Evolutionary conservation across 176 grass and related monocot genomes (phyloP).

Genomic region (Eragrostis curvula): DNA sequence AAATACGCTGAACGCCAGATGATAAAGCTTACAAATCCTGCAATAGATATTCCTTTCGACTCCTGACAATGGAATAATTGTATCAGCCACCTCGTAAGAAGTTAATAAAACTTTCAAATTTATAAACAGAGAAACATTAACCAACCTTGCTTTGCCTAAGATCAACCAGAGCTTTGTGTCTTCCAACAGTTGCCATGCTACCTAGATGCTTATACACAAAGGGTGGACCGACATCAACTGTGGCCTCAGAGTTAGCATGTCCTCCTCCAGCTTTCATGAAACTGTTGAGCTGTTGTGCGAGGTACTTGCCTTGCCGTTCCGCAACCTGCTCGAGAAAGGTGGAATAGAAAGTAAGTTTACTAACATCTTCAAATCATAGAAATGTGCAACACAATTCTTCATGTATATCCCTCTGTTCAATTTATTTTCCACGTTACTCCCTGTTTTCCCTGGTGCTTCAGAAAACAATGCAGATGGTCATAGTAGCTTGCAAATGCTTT

Average conservation of each 20-base stretch:
- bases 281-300: conserved; percentile 63
- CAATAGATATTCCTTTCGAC: conserved; percentile 79
- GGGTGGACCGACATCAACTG: conserved; percentile 61
- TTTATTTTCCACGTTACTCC: neutral
- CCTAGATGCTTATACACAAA: conserved; percentile 96
- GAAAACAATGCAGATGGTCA: neutral
- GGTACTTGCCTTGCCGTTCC: conserved; percentile 84
- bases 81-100: neutral
- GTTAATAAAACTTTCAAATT: neutral
- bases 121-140: conserved; percentile 8
- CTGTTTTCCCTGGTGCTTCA: neutral
- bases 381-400: neutral
- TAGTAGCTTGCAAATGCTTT: neutral
- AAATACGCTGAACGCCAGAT: conserved; percentile 94
- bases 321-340: conserved; percentile 68
- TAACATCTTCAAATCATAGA: neutral
- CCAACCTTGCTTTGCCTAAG: conserved; percentile 88
- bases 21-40: conserved; percentile 88
- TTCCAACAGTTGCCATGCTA: conserved; percentile 90
- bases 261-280: conserved; percentile 75
- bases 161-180: conserved; percentile 95
- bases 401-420: conserved; percentile 11
- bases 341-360: conserved; percentile 8
- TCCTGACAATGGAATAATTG: conserved; percentile 55
- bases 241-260: conserved; percentile 56